phyloP scores from a whole-genome alignment of 2,329 filamentous ascomycete genomes.

The Fusarium phyllophilum region DNA sequence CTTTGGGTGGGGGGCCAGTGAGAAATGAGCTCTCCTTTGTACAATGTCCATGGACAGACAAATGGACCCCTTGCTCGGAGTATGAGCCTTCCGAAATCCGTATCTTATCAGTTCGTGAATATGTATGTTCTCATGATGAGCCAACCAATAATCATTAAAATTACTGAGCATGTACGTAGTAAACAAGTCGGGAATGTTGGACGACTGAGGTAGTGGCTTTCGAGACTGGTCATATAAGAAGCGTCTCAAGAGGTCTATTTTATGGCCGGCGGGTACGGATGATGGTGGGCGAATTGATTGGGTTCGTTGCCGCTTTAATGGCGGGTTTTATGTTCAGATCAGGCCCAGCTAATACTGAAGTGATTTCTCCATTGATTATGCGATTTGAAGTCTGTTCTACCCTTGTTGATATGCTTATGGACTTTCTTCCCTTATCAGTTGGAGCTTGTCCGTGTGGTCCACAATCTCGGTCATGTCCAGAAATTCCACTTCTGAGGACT shows the following conservation, averaged over 20 bases:
- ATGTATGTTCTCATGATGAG: neutral
- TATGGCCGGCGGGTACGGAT: constrained; percentile 25
- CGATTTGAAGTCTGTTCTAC: neutral
- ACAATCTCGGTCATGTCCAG: constrained; percentile 33
- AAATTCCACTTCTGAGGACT: constrained; percentile 14
- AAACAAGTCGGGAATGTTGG: neutral
- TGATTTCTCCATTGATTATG: neutral
- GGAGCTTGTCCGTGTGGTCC: constrained; percentile 18
- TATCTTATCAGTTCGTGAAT: neutral
- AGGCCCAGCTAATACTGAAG: neutral
- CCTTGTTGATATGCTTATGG: neutral
- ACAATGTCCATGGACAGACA: constrained; percentile 10
- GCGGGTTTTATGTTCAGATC: constrained; percentile 8
- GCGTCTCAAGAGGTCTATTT: neutral
- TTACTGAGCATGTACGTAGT: neutral
- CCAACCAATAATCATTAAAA: neutral
- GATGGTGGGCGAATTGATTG: constrained; percentile 22
- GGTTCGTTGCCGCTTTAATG: constrained; percentile 25
- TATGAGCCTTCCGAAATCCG: constrained; percentile 8
- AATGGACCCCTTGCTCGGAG: constrained; percentile 17
- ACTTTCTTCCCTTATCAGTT: neutral
- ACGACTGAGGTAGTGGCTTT: neutral
- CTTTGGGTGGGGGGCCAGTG: constrained; percentile 23
- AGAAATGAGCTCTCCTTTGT: constrained; percentile 39
- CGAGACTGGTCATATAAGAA: neutral